Base-by-base conservation (phyloP, 441 rosid species). In the Populus tomentosa region DNA sequence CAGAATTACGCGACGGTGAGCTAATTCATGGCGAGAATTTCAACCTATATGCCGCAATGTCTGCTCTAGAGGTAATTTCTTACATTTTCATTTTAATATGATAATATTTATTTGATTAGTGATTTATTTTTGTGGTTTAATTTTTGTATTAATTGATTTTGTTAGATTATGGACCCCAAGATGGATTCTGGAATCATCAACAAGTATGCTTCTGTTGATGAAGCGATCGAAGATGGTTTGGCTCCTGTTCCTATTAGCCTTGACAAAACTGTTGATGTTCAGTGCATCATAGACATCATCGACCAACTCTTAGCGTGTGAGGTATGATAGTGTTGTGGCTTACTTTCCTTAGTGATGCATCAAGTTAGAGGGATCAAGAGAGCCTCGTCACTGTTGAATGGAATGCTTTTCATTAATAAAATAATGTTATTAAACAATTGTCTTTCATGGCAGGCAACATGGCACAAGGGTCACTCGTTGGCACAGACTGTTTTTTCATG, bases 381-480 rank as follows among this genome's bases (percentile, higher is more conserved):
- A 32, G 30, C 2, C 8, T 53, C 35, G 42, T 78, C 14, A 30
- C 42, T n/a, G 14, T 24, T 14, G 18, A 35, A 35, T n/a, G n/a
- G 23, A 33, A 21, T 66, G 10, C 30, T 35, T 70, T 7, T n/a
- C 50, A 10, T 20, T 38, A 16, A 18, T 20, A 35, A 33, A 63
- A 10, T 23, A 71, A 50, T 70, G 23, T 16, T 40, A 71, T 75
- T 79, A 78, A 83, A 56, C 26, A 72, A 6, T 80, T 63, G 78
- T 75, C 78, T 85, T 81, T 65, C 62, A 79, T 88, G 87, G 87
- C 92, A 96, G 99, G 99, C 95, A 77, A 90, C 99, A 70, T 96
- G 99, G 99, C 99, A 96, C 86, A 90, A 84, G 89, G 99, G 99
- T 81, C 98, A 96, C 82, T 94, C 98, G 53, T 82, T 96, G 90